These are phyloP conservation scores for Conticribra guillardii DNA, from an alignment of 108 stramenopile species.

Conservation along the genomic window DNA sequence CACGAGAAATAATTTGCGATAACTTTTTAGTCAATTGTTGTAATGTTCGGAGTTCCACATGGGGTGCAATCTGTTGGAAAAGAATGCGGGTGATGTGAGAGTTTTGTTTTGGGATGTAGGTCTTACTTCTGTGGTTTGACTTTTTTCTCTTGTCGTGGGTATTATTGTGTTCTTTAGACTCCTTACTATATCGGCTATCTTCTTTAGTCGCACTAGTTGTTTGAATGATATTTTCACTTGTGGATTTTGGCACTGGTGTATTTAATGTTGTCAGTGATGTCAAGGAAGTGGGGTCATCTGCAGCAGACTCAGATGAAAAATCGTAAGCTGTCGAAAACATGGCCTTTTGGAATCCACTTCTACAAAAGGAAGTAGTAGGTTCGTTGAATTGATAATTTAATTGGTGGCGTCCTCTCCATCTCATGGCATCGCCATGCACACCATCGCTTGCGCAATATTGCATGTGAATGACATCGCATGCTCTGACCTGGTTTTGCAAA, in stretches of 20 bases:
- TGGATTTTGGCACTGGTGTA: no score
- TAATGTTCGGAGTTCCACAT: constrained; percentile 38
- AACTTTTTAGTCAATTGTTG: constrained; percentile 37
- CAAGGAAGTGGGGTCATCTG: neutral
- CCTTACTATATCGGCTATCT: no score
- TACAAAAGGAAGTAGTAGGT: neutral
- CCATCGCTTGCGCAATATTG: neutral
- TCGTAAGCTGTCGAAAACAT: neutral
- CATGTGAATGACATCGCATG: neutral
- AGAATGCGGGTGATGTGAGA: constrained; percentile 33
- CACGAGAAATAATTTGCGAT: constrained; percentile 24
- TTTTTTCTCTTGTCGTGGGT: neutral
- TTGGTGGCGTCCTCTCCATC: neutral
- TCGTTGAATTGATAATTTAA: neutral
- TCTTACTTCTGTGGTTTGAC: neutral
- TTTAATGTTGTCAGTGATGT: no score
- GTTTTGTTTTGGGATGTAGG: constrained; percentile 41
- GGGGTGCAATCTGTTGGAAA: constrained; percentile 45
- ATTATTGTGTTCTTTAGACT: no score
- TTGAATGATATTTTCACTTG: no score
- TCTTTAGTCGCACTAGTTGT: no score
- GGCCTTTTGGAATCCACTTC: neutral
- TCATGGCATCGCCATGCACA: neutral
- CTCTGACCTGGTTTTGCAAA: neutral
- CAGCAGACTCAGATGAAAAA: neutral